Evolutionary conservation across 768 basidiomycete genomes (phyloP).

Genomic region (Pulveroboletus ravenelii): DNA sequence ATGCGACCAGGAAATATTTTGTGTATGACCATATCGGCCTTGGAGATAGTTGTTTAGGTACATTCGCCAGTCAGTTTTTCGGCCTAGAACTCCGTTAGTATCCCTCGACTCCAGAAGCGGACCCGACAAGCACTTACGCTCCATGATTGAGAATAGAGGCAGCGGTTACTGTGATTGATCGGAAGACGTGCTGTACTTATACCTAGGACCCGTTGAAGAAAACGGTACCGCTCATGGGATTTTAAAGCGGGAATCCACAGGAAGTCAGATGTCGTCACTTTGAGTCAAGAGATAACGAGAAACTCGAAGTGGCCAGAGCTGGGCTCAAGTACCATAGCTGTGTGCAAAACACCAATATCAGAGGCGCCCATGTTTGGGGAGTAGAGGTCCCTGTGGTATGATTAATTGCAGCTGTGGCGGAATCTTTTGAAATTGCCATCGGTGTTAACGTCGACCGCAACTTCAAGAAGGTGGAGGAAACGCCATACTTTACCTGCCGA

Average conservation of each 20-base stretch:
- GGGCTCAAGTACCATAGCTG: constrained; percentile 18
- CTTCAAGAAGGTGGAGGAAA: constrained; percentile 15
- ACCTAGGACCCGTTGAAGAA: constrained; percentile 7
- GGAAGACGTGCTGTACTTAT: constrained; percentile 1
- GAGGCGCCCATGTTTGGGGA: constrained; percentile 17
- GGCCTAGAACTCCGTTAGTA: constrained; percentile 13
- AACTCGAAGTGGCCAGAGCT: constrained; percentile 6
- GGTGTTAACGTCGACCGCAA: constrained; percentile 17
- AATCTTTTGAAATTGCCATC: constrained; percentile 15
- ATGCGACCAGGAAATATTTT: constrained; percentile 20
- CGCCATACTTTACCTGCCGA: constrained; percentile 27
- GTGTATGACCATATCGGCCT: constrained; percentile 29
- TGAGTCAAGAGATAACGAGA: constrained; percentile 25
- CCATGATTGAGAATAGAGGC: constrained; percentile 9
- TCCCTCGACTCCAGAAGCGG: background rate
- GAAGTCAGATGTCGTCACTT: constrained; percentile 18
- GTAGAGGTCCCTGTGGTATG: constrained; percentile 2
- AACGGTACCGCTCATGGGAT: constrained; percentile 1
- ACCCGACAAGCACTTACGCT: constrained; percentile 10
- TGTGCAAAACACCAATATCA: constrained; percentile 5
- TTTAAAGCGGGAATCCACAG: constrained; percentile 26
- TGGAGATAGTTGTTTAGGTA: constrained; percentile 30
- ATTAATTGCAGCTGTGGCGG: constrained; percentile 15
- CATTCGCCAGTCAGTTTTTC: constrained; percentile 26
- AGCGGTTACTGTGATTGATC: background rate